Evolutionary conservation across 2,329 filamentous ascomycete genomes (phyloP).

Genomic region (Microascus cirrosus): DNA sequence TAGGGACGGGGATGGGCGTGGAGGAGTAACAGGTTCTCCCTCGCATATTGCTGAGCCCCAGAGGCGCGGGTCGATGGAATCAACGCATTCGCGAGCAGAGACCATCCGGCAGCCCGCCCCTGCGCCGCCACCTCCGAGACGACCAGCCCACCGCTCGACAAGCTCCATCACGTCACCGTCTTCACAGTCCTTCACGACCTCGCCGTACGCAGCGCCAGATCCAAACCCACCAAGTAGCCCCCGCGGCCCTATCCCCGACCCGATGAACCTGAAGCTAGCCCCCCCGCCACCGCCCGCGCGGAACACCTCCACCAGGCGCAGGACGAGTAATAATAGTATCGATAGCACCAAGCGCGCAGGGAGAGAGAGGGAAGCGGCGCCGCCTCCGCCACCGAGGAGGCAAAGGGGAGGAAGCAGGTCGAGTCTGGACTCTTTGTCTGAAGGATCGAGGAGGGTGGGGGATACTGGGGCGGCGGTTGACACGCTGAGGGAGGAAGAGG

Average conservation of each 20-base stretch:
- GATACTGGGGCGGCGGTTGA: conserved; percentile 12
- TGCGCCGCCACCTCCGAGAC: conserved; percentile 43
- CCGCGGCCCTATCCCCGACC: not conserved
- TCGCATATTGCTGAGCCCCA: conserved; percentile 18
- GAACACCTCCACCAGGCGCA: conserved; percentile 30
- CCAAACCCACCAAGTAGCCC: not conserved
- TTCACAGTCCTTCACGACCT: conserved; percentile 5
- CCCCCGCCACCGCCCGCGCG: conserved; percentile 32
- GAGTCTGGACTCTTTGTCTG: conserved; percentile 19
- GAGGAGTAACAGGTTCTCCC: conserved; percentile 13
- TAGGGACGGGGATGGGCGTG: conserved; percentile 9
- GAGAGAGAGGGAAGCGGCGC: conserved; percentile 12
- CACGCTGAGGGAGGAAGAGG: not conserved
- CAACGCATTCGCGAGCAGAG: conserved; percentile 31
- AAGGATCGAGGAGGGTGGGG: conserved; percentile 16
- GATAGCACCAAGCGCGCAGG: conserved; percentile 14
- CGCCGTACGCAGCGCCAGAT: conserved; percentile 10
- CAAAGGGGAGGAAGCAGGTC: conserved; percentile 34
- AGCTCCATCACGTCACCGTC: conserved; percentile 10
- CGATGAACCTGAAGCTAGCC: conserved; percentile 9
- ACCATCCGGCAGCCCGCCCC: conserved; percentile 33
- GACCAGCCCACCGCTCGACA: conserved; percentile 25
- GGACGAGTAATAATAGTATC: conserved; percentile 28
- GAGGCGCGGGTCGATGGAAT: conserved; percentile 39
- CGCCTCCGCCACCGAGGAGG: conserved; percentile 37